Conservation (phyloP, 805 yeast genomes). For the Clavispora asparagi region DNA sequence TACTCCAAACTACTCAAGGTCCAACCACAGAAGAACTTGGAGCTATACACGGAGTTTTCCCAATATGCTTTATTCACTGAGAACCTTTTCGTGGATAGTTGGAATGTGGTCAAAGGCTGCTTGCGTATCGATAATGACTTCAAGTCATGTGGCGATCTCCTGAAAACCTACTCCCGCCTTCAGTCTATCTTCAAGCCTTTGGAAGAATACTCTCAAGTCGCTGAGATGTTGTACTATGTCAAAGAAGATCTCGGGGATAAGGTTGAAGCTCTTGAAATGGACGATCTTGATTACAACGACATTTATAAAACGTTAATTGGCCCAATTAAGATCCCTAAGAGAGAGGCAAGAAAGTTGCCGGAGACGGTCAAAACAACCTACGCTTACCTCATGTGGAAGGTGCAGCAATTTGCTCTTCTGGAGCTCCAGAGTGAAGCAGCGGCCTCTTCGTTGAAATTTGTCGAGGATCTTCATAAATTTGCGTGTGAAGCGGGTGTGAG, state of each 20-base stretch:
- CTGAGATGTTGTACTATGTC: conserved; percentile 19
- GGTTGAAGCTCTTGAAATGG: conserved; percentile 7
- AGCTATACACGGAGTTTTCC: conserved; percentile 21
- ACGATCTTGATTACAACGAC: conserved; percentile 5
- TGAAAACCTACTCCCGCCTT: conserved; percentile 50
- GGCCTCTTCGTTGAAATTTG: conserved; percentile 19
- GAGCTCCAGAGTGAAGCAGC: conserved; percentile 11
- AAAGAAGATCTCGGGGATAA: conserved; percentile 1
- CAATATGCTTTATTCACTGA: conserved; percentile 42
- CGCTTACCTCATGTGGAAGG: conserved; percentile 37
- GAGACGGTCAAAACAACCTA: conserved; percentile 34
- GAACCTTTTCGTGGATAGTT: conserved; percentile 47
- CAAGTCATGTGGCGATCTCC: conserved; percentile 48
- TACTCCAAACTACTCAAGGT: conserved; percentile 22
- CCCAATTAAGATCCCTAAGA: conserved; percentile 22
- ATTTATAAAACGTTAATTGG: conserved; percentile 4
- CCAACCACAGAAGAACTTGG: conserved; percentile 22
- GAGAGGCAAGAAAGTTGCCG: conserved; percentile 21
- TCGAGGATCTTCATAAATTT: conserved; percentile 29
- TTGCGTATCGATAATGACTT: conserved; percentile 74
- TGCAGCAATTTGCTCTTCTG: conserved; percentile 23
- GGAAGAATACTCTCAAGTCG: conserved; percentile 40
- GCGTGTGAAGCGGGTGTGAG: conserved; percentile 38
- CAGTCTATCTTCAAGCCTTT: conserved; percentile 32
- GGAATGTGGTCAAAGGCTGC: conserved; percentile 57